Evolutionary conservation across 352 stramenopile genomes (phyloP), one percentile per base, ranked within the genome.

Genomic region (Proteromonas lacertae): DNA sequence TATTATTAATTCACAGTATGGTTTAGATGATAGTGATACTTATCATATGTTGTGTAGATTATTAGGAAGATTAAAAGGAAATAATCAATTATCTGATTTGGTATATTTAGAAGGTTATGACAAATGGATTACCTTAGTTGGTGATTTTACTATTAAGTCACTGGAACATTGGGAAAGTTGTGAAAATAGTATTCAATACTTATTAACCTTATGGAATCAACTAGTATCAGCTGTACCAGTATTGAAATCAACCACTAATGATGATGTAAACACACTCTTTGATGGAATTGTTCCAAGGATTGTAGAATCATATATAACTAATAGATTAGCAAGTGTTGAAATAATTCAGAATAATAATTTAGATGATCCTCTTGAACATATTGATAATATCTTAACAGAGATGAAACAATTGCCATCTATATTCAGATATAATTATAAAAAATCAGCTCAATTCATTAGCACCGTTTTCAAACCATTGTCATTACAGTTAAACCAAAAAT

Each of bases 11-110:
- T 78, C 78, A 28, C 68, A 91, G 46, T 73, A 84, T 30, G 81
- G 81, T n/a, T 61, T 96, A 8, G 70, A 84, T n/a, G 73, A 93
- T 44, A 71, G 90, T 44, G 72, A 92, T 41, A 95, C 94, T 48
- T 96, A 94, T 51, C 83, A 94, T 60, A 69, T 93, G 48, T 96
- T 96, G 50, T 96, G 83, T 59, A 67, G 81, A 24, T 50, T 95
- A 8, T 60, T 93, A n/a, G 49, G 83, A 0, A 57, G 81, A 1
- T 50, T 95, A 28, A 96, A 96, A 58, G 77, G 72, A 3, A 95
- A 92, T 53, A 95, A 93, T 55, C 83, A 96, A 56, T 61, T 94
- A 12, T 81, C 65, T 21, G 79, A 93, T 52, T 59, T 93, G 24
- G 80, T 96, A 41, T 89, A 91, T 45, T 68, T 77, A 9, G 74